Percentiles rank a stretch among this genome's conserved stretches.
phyloP scores from a whole-genome alignment of 768 basidiomycete species.

The Hortiboletus flavorubellus region DNA sequence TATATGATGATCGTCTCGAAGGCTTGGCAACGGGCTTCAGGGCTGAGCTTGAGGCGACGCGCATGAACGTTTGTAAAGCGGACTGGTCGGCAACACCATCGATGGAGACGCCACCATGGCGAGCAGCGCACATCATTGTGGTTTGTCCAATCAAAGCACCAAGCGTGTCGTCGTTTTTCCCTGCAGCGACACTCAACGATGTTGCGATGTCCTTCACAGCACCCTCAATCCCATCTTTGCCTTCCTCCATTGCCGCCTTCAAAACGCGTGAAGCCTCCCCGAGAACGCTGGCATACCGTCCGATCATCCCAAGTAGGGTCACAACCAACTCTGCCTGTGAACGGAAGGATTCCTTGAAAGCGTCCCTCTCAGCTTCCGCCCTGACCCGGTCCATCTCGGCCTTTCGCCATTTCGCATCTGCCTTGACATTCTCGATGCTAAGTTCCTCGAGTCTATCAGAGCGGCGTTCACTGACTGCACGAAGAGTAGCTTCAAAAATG shows the following conservation, averaged over 20 bases:
- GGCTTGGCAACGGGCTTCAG: constrained; percentile 40
- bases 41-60: constrained; percentile 48
- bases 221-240: constrained; percentile 34
- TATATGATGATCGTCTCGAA: constrained; percentile 44
- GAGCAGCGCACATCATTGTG: constrained; percentile 54
- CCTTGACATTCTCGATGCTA: constrained; percentile 64
- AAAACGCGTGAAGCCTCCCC: constrained; percentile 52
- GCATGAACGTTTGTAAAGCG: constrained; percentile 38
- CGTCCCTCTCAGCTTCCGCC: constrained; percentile 63
- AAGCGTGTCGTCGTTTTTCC: constrained; percentile 70
- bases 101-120: constrained; percentile 34
- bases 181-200: constrained; percentile 52
- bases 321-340: constrained; percentile 68
- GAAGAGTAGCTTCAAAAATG: constrained; percentile 83
- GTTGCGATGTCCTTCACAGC: constrained; percentile 48
- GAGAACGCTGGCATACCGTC: constrained; percentile 70
- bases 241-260: constrained; percentile 37
- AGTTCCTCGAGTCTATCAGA: constrained; percentile 76
- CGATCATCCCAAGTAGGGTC: constrained; percentile 75
- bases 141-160: constrained; percentile 64
- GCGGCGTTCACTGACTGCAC: constrained; percentile 76
- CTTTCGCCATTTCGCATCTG: constrained; percentile 61
- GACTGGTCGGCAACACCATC: constrained; percentile 53
- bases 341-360: constrained; percentile 56
- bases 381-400: constrained; percentile 69